Evolutionary conservation across 1,139 yeast species (phyloP), one percentile per base, ranked within the genome.

Genomic region (Lodderomyces margitis): DNA sequence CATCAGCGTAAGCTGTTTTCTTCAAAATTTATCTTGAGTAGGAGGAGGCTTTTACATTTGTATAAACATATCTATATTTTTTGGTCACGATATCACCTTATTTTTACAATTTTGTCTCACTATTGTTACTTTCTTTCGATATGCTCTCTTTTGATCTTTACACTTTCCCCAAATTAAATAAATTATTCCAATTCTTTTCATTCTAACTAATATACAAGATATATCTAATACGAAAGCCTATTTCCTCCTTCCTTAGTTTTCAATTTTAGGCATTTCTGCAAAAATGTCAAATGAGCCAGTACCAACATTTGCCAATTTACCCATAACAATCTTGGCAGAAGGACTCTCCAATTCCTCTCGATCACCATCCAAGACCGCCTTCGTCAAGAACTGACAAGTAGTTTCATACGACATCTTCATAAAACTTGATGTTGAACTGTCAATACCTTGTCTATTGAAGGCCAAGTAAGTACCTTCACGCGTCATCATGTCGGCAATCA

Each of bases 401-500:
- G 98, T 92, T 70, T 94, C 99, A 66, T 89, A 94, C 46, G 97
- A 88, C 99, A 94, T 94, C 75, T 94, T 94, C 92, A 89, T 84
- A 72, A 94, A 87, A 24, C 98, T 87, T 9, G 98, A 91, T 2
- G 98, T 89, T 17, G 94, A 82, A 2, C 96, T 78, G 62, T 92
- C 98, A 62, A 94, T 91, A 66, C 98, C 98, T 70, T 89, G 96
- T 75, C 99, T 85, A 68, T 89, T 91, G 74, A 94, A 94, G 21
- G 99, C 96, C 62, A 92, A 72, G 62, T 91, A 94, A 3, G 94
- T 80, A 57, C 99, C 99, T 68, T 92, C 98, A 64, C 98, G 81
- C 4, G 99, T 94, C 99, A 94, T 94, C 91, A 88, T 87, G 66
- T 94, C 99, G 50, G 96, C 98, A 66, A 94, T 85, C 62, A 94